A percentile compares a stretch with the other conserved stretches of the same genome.
Conservation (phyloP, 306 rosid species). For the Casuarina glauca region DNA sequence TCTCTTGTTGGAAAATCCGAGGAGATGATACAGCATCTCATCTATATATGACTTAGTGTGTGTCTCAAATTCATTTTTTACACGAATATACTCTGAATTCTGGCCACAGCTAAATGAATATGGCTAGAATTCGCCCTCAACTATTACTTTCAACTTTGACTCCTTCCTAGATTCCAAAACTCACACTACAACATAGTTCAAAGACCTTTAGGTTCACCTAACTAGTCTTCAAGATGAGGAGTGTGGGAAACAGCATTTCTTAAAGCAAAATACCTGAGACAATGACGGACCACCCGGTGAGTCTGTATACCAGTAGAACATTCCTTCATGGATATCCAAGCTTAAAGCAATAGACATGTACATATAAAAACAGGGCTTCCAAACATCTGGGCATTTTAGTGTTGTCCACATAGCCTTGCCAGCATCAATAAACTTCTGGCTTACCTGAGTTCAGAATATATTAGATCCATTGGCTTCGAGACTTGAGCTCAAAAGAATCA, state of each 20-base stretch:
- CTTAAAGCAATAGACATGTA: constrained; percentile 76
- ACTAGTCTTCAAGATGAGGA: not conserved
- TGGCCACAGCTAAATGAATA: not conserved
- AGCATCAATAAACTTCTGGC: constrained; percentile 66
- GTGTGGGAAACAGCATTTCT: not conserved
- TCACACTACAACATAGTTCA: not conserved
- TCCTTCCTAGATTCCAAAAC: not conserved
- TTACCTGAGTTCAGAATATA: constrained; percentile 53
- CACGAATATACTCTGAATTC: not conserved
- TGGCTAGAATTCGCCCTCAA: not conserved
- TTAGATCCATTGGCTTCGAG: constrained; percentile 15
- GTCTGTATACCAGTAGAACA: constrained; percentile 97
- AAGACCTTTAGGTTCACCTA: not conserved
- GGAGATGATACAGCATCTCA: not conserved
- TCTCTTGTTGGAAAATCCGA: not conserved
- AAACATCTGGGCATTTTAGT: constrained; percentile 65
- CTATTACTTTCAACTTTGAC: not conserved
- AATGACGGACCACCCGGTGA: constrained; percentile 75
- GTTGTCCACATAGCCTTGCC: constrained; percentile 84
- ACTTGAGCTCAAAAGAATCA: constrained; percentile 6
- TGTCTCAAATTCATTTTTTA: not conserved
- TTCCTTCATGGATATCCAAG: constrained; percentile 78
- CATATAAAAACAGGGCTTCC: constrained; percentile 94
- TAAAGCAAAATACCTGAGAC: constrained; percentile 64
- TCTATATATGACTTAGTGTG: not conserved